A percentile compares a stretch with the other conserved stretches of the same genome.
These are phyloP conservation scores for Euphorbia pulcherrima DNA, from an alignment of 345 rosid genomes.

Conservation along the genomic window DNA sequence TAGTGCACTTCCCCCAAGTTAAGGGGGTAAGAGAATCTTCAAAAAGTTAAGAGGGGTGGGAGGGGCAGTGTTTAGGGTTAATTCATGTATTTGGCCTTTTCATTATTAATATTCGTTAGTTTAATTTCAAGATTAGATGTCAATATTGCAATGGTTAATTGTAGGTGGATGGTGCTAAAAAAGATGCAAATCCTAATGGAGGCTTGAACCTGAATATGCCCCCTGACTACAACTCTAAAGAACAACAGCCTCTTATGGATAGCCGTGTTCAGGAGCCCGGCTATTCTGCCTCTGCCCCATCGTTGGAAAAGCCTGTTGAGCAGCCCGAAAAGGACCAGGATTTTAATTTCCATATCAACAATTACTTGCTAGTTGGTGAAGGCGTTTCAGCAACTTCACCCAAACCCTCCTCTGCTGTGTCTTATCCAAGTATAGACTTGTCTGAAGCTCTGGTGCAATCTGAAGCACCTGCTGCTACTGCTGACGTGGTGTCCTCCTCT, in stretches of 20 bases:
- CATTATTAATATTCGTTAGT: background rate
- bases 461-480: conserved; percentile 4
- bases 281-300: conserved; percentile 9
- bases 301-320: conserved; percentile 25
- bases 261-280: conserved; percentile 20
- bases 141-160: background rate
- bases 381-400: conserved; percentile 28
- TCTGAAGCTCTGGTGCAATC: conserved; percentile 25
- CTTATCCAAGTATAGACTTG: conserved; percentile 49
- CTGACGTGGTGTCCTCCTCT: conserved; percentile 6
- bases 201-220: conserved; percentile 71
- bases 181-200: conserved; percentile 26
- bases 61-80: too few species aligned
- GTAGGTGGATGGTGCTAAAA: conserved; percentile 63
- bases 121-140: background rate
- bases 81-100: too few species aligned
- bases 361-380: conserved; percentile 31
- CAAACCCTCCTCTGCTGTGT: conserved; percentile 26
- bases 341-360: conserved; percentile 35
- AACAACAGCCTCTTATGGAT: conserved; percentile 28
- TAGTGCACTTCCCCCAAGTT: too few species aligned
- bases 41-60: too few species aligned
- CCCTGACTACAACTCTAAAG: conserved; percentile 35
- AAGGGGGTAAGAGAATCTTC: too few species aligned
- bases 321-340: conserved; percentile 38